Evolutionary conservation across 73 alveolate genomes (phyloP), one percentile per base, ranked within the genome.

Genomic region (Uronychia setigera): DNA sequence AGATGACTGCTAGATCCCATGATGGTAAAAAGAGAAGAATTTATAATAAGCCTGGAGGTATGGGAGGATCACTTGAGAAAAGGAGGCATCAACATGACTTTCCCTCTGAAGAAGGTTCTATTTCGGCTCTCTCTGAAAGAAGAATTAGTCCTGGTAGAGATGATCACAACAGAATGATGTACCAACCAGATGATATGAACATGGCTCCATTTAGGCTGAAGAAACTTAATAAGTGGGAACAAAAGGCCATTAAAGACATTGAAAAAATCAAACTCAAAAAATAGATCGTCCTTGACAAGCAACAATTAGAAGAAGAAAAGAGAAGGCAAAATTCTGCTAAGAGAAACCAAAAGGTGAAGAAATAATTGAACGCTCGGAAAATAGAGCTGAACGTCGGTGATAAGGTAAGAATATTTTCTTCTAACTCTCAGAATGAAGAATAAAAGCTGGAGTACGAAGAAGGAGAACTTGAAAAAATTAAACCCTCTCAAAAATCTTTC

Each of bases 1-100:
- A 29, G 46, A 76, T 80, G 30, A 80, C 78, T 29, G 58, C 58
- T 35, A 80, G 58, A 31, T 80, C 86, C 19, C 67, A 46, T 5
- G 5, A 5, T 46, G 67, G 67, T 5, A 46, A 46, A 19, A 46
- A 46, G 67, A 46, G 67, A 46, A 46, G 67, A 19, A 46, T 46
- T 5, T 46, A 46, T 46, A 46, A 19, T 5, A 46, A 46, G 67
- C 67, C 5, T 11, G 19, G 67, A 19, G 67, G 19, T 46, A 46
- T 5, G n/a, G 5, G 19, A 5, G 67, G 67, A 46, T 11, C 19
- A 19, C 5, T 46, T 5, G 67, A 46, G 5, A 46, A 46, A 46
- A 5, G 67, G n/a, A 5, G 67, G 5, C n/a, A n/a, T n/a, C n/a
- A n/a, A n/a, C 5, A 46, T 19, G 67, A 46, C 19, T 19, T 46